Evolutionary conservation across 2,329 filamentous ascomycete genomes (phyloP), one percentile per base, ranked within the genome.

Genomic region (Pseudocercospora eumusae): DNA sequence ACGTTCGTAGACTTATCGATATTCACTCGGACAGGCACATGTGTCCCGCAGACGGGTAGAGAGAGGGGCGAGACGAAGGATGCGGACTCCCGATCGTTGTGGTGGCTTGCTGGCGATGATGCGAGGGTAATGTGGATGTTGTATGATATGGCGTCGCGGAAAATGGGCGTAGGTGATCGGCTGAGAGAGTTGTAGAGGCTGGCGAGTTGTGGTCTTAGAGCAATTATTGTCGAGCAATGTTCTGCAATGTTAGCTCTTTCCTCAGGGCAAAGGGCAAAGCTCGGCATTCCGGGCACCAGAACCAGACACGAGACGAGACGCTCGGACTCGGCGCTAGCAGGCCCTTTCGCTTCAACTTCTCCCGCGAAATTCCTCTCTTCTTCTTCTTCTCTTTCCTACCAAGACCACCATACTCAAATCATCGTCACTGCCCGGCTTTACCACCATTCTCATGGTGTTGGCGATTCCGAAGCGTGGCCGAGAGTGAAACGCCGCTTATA

Each of bases 331-430:
- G 49, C 21, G 52, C 52, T 54, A 54, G 52, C 27, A 54, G 28
- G n/a, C 27, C 33, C 40, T 42, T n/a, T 36, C 59, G 44, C 45
- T 36, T 27, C 44, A 58, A 56, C 52, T 60, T 66, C 61, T 20
- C 28, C 45, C 31, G 45, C 8, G 18, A 61, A 60, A 60, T 59
- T 61, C 56, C 63, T 73, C 28, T 55, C 56, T 64, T 65, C 56
- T 64, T 62, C 62, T 64, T 74, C 56, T 64, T 62, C 62, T 64
- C 74, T 73, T 75, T 76, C 74, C 74, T 71, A 72, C 79, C 82
- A 84, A 54, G 86, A 89, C 87, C 86, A 86, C 83, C 83, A 83
- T 62, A 86, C 83, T 89, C 86, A 89, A 89, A 89, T 88, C 84
- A 86, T 87, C 84, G 83, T 81, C 85, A 84, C 83, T 81, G 83